Evolutionary conservation across 2,329 filamentous ascomycete species (phyloP), one percentile per base, ranked within the genome.

Genomic region (Cercospora sesami): DNA sequence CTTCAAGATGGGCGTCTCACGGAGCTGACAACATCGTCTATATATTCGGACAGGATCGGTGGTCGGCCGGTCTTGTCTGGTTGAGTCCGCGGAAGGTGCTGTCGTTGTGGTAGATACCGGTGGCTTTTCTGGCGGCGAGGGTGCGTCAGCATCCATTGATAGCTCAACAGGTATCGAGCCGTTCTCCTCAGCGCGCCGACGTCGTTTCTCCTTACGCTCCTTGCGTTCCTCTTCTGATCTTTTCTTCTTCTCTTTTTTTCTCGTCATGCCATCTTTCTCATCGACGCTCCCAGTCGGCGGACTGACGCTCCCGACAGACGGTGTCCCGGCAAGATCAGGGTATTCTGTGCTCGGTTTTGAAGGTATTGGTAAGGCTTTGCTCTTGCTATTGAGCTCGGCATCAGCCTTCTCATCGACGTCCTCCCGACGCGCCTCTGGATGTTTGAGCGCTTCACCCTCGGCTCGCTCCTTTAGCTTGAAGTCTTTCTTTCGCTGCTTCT

Each of bases 161-260:
- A 97, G 83, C 78, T 97, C 94, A 78, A 97, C 87, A 1, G 94
- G 94, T 67, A 97, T 87, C 8, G 88, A 87, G 8, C 94, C 94
- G 77, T 95, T 97, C 67, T 92, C 92, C 77, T 96, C 92, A 26
- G 94, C 94, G 73, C 92, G 88, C 76, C 88, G 89, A 70, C 93
- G 86, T 77, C 92, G 94, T 80, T 92, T 92, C 80, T 97, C 94
- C 78, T 96, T 96, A 64, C 94, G 88, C 68, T 95, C 92, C 77
- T 96, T 96, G 51, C 94, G 86, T 79, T 97, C 94, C 68, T 94
- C 93, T 77, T 97, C 94, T 48, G 92, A 96, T 72, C 91, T 89
- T 82, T 96, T 97, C 81, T 97, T 97, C 84, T 97, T 97, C 77
- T 97, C 94, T 79, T 93, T 95, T 81, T 96, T 97, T 74, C 89